phyloP scores from a whole-genome alignment of 2,329 filamentous ascomycete species.

The Phaeosphaeria sp. region DNA sequence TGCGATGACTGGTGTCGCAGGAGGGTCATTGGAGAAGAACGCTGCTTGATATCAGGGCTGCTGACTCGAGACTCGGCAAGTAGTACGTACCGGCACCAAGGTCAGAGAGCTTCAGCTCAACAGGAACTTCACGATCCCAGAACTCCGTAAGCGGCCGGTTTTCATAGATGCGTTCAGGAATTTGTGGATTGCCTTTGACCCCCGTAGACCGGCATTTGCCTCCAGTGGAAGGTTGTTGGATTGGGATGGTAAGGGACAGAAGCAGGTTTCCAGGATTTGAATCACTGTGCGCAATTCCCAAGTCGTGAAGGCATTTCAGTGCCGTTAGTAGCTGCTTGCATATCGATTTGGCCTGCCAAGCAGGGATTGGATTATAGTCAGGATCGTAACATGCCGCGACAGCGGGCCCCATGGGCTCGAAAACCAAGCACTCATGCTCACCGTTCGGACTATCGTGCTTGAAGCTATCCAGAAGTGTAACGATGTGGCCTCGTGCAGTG shows the following conservation, averaged over 20 bases:
- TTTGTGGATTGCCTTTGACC: constrained; percentile 10
- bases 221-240: constrained; percentile 8
- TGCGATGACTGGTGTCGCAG: constrained; percentile 6
- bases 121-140: constrained; percentile 10
- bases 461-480: constrained; percentile 10
- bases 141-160: constrained; percentile 11
- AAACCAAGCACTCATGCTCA: constrained; percentile 14
- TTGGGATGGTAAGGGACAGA: constrained; percentile 12
- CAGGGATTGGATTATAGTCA: constrained; percentile 12
- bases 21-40: constrained; percentile 10
- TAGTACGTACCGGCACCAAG: constrained; percentile 11
- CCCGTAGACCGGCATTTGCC: constrained; percentile 7
- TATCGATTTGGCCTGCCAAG: constrained; percentile 11
- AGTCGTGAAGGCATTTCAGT: constrained; percentile 13
- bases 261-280: constrained; percentile 13
- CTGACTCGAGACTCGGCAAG: constrained; percentile 5
- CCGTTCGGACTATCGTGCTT: constrained; percentile 12
- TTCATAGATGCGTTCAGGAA: constrained; percentile 11
- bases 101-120: constrained; percentile 9
- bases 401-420: constrained; percentile 12
- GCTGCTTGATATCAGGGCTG: constrained; percentile 8
- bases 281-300: constrained; percentile 13
- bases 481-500: constrained; percentile 7
- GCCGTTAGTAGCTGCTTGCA: constrained; percentile 12
- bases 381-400: constrained; percentile 6